phyloP scores from a whole-genome alignment of 2,329 filamentous ascomycete species.

The Tolypocladium tundrense region DNA sequence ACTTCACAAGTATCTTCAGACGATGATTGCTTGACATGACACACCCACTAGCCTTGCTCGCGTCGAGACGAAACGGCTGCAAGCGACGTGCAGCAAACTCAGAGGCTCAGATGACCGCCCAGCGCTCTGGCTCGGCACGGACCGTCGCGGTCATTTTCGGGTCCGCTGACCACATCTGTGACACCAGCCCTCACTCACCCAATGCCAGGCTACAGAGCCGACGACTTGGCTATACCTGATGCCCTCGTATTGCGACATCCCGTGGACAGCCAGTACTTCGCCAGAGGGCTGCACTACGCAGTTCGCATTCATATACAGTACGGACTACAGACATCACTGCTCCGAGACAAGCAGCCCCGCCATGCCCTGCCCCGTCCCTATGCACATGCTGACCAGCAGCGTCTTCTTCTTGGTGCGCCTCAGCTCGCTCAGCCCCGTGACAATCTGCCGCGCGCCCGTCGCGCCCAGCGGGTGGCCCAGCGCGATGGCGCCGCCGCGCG shows the following conservation, averaged over 20 bases:
- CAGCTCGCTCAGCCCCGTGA: slow-evolving; percentile 80
- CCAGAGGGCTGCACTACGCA: neutral
- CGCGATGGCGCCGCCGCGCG: slow-evolving; percentile 71
- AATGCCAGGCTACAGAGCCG: too few relatives aligned
- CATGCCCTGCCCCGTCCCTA: slow-evolving; percentile 61
- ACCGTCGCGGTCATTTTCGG: neutral
- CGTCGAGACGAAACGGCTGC: neutral
- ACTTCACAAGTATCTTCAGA: neutral
- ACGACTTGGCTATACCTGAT: neutral
- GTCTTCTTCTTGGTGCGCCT: slow-evolving; percentile 82
- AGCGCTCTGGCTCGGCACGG: too few relatives aligned
- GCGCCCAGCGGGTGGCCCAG: slow-evolving; percentile 74
- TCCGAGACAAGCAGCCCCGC: slow-evolving; percentile 57
- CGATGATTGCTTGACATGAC: neutral
- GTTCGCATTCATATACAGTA: neutral
- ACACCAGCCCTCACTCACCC: neutral
- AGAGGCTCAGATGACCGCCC: too few relatives aligned
- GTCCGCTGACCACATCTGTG: neutral
- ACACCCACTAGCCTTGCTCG: too few relatives aligned
- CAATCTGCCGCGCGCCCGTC: slow-evolving; percentile 72
- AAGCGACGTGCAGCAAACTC: too few relatives aligned
- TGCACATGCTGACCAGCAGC: slow-evolving; percentile 84
- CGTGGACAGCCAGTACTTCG: neutral
- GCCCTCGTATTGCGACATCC: neutral
- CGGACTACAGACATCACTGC: slow-evolving; percentile 5